These are phyloP conservation scores for Scheffersomyces parashehatae DNA, from an alignment of 1,139 yeast genomes.

Conservation along the genomic window DNA sequence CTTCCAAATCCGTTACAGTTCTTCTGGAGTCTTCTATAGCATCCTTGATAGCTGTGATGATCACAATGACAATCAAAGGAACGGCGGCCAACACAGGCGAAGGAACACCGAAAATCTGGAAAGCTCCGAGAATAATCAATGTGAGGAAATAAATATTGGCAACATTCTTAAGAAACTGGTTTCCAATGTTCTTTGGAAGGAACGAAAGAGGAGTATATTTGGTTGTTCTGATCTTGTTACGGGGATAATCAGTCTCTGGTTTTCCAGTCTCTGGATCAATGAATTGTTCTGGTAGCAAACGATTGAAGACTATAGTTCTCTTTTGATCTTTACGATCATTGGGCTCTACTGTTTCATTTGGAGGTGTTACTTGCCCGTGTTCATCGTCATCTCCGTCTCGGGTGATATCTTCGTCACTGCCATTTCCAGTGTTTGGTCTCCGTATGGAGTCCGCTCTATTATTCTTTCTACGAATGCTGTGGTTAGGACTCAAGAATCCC, in stretches of 20 bases:
- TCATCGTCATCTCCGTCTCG: slow-evolving; percentile 23
- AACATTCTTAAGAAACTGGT: slow-evolving; percentile 51
- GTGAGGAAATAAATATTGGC: slow-evolving; percentile 58
- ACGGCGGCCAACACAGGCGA: slow-evolving; percentile 57
- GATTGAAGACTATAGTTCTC: slow-evolving; percentile 67
- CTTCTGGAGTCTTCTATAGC: slow-evolving; percentile 61
- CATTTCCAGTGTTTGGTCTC: slow-evolving; percentile 19
- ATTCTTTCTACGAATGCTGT: slow-evolving; percentile 7
- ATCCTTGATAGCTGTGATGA: slow-evolving; percentile 56
- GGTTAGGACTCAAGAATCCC: slow-evolving; percentile 23
- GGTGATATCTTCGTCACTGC: slow-evolving; percentile 22
- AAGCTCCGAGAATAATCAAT: slow-evolving; percentile 52
- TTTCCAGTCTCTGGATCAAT: slow-evolving; percentile 47
- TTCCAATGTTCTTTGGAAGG: slow-evolving; percentile 51
- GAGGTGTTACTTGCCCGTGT: slow-evolving; percentile 17
- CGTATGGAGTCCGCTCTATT: slow-evolving; percentile 17
- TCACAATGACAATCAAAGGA: slow-evolving; percentile 59
- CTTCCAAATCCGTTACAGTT: slow-evolving; percentile 52
- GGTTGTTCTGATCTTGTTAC: slow-evolving; percentile 61
- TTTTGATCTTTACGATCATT: slow-evolving; percentile 42
- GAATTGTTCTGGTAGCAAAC: slow-evolving; percentile 63
- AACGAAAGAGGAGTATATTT: slow-evolving; percentile 59
- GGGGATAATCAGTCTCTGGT: slow-evolving; percentile 37
- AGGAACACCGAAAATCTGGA: slow-evolving; percentile 60
- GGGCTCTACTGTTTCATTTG: slow-evolving; percentile 33